These are phyloP conservation scores for Pholiota microspora DNA, from an alignment of 768 basidiomycete genomes.

Conservation along the genomic window DNA sequence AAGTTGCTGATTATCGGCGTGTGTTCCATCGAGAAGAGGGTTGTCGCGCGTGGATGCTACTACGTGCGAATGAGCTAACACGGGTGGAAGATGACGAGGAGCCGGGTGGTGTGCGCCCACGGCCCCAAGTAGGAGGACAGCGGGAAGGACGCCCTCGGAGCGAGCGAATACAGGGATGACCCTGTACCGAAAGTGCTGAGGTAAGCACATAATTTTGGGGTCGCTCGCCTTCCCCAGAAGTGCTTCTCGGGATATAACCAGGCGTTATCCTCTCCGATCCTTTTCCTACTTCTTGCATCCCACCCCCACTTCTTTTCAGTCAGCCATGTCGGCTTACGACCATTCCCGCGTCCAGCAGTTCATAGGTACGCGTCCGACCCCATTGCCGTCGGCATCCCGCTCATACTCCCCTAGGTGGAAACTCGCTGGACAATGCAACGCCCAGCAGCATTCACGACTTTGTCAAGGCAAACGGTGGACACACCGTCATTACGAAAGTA, in stretches of 20 bases:
- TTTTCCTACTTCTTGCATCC: conserved; percentile 16
- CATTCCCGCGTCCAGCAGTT: conserved; percentile 55
- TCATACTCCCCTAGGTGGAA: conserved; percentile 65
- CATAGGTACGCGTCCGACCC: conserved; percentile 35
- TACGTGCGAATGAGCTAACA: not conserved
- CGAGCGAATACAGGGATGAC: conserved; percentile 9
- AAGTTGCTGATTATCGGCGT: not conserved
- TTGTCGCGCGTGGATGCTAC: not conserved
- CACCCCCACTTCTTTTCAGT: conserved; percentile 17
- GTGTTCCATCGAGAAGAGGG: not conserved
- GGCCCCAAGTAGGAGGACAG: not conserved
- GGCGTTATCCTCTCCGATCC: conserved; percentile 13
- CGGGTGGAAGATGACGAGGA: not conserved
- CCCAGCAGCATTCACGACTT: conserved; percentile 84
- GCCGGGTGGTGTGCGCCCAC: not conserved
- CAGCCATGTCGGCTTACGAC: conserved; percentile 49
- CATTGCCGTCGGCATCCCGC: conserved; percentile 7
- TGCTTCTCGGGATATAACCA: conserved; percentile 23
- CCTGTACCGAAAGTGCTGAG: conserved; percentile 23
- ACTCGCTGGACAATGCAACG: conserved; percentile 83
- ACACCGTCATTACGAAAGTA: conserved; percentile 98
- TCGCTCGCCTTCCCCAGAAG: conserved; percentile 41
- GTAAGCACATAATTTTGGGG: conserved; percentile 43
- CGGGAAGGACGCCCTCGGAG: conserved; percentile 1
- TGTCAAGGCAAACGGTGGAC: conserved; percentile 87